Evolutionary conservation across 139 green algal species (phyloP).

Genomic region (Tetradesmus lagerheimii): DNA sequence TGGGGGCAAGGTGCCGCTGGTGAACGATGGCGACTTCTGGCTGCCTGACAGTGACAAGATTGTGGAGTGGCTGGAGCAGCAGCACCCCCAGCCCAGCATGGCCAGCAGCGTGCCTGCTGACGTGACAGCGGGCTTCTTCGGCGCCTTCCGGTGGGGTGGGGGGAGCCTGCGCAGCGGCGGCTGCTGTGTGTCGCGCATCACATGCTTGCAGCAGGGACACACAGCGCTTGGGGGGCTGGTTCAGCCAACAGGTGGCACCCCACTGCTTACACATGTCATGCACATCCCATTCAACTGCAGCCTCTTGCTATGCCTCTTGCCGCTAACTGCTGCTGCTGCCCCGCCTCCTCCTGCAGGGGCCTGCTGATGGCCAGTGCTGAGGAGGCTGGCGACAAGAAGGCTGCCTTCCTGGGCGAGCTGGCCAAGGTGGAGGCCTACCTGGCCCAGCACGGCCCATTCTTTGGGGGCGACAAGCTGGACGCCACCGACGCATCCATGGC

Average conservation of each 20-base stretch:
- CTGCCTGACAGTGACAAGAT: constrained; percentile 75
- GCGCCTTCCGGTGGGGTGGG: neutral
- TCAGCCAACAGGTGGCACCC: too few relatives aligned
- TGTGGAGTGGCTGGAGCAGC: constrained; percentile 77
- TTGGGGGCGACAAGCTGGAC: constrained; percentile 71
- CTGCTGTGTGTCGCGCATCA: too few relatives aligned
- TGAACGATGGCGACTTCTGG: constrained; percentile 73
- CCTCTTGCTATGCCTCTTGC: too few relatives aligned
- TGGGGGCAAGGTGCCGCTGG: constrained; percentile 85
- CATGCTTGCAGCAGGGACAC: too few relatives aligned
- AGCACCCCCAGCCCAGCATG: constrained; percentile 44
- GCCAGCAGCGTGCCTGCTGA: constrained; percentile 35
- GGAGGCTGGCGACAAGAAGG: constrained; percentile 67
- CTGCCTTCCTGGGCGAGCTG: constrained; percentile 46
- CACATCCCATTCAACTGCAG: too few relatives aligned
- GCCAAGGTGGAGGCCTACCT: constrained; percentile 51
- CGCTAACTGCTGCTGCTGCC: neutral
- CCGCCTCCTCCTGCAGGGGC: constrained; percentile 41
- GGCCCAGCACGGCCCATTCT: constrained; percentile 62
- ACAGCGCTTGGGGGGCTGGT: too few relatives aligned
- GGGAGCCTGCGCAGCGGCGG: neutral
- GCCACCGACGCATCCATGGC: constrained; percentile 76
- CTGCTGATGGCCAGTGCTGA: constrained; percentile 63
- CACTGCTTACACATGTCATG: too few relatives aligned
- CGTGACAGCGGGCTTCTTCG: constrained; percentile 42